Evolutionary conservation across 2,329 filamentous ascomycete species (phyloP).

Genomic region (Fusarium sulawesiense): DNA sequence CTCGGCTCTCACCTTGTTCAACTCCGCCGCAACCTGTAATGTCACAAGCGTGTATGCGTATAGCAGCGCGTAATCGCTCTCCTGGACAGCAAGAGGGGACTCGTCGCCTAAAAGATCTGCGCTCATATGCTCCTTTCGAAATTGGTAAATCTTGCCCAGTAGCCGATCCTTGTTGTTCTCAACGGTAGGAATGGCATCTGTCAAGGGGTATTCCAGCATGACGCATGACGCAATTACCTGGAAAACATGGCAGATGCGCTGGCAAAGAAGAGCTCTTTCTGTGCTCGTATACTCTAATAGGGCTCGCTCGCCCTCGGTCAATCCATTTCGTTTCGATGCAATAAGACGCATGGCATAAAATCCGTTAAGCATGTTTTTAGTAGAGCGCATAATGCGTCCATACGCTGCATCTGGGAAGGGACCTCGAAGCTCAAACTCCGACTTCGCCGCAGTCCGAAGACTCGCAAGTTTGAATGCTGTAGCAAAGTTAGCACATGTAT

Average conservation of each 20-base stretch:
- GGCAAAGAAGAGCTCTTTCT: constrained; percentile 84
- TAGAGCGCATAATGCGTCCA: constrained; percentile 79
- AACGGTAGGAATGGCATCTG: constrained; percentile 87
- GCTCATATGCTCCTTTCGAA: constrained; percentile 74
- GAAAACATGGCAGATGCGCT: constrained; percentile 89
- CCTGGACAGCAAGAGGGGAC: constrained; percentile 61
- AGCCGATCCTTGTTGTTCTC: constrained; percentile 83
- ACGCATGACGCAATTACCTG: constrained; percentile 90
- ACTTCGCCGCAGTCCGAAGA: constrained; percentile 77
- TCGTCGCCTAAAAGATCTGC: constrained; percentile 41
- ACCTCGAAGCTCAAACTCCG: constrained; percentile 88
- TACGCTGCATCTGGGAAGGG: constrained; percentile 84
- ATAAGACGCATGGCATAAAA: constrained; percentile 98
- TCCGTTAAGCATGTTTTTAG: constrained; percentile 86
- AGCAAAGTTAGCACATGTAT: background rate
- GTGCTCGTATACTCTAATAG: constrained; percentile 81
- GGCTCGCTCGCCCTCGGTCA: constrained; percentile 83
- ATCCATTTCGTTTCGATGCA: constrained; percentile 80
- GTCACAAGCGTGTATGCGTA: constrained; percentile 88
- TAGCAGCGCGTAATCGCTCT: constrained; percentile 88
- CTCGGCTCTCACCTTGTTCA: constrained; percentile 69
- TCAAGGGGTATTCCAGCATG: constrained; percentile 93
- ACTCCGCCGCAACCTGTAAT: constrained; percentile 72
- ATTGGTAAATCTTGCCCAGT: constrained; percentile 88
- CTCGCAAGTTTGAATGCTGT: constrained; percentile 76